A percentile compares a stretch with the other conserved stretches of the same genome.
Conservation (phyloP, 768 basidiomycete genomes). For the Boletus sp. region DNA sequence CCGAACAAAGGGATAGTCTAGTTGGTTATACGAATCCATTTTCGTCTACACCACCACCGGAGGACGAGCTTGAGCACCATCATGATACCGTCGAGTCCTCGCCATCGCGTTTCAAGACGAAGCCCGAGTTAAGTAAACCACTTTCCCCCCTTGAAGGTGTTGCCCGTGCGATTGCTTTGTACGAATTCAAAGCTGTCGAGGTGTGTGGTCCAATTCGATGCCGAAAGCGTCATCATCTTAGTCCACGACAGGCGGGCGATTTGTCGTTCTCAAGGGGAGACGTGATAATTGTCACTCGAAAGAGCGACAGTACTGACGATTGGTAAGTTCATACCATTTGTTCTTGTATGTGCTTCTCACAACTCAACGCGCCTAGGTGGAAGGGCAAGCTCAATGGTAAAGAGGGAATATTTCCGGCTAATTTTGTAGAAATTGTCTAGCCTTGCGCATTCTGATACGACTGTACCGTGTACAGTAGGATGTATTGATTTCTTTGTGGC, state of each 20-base stretch:
- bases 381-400: conserved; percentile 59
- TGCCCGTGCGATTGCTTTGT: conserved; percentile 70
- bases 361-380: conserved; percentile 51
- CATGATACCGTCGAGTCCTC: conserved; percentile 11
- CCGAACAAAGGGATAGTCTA: conserved; percentile 1
- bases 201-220: conserved; percentile 33
- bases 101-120: conserved; percentile 40
- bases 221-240: conserved; percentile 1
- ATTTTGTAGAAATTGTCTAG: conserved; percentile 69
- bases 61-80: conserved; percentile 16
- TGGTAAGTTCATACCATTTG: conserved; percentile 46
- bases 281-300: conserved; percentile 64
- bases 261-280: conserved; percentile 75
- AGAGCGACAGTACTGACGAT: conserved; percentile 68
- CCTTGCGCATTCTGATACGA: neutral
- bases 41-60: conserved; percentile 20
- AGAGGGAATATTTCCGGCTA: conserved; percentile 77
- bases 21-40: conserved; percentile 28
- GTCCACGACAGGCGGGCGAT: conserved; percentile 57
- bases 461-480: neutral
- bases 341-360: neutral
- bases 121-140: conserved; percentile 48
- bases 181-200: conserved; percentile 70
- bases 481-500: neutral
- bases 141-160: conserved; percentile 56